phyloP scores from a whole-genome alignment of 106 monocot genomes.

The Phalaenopsis equestris region DNA sequence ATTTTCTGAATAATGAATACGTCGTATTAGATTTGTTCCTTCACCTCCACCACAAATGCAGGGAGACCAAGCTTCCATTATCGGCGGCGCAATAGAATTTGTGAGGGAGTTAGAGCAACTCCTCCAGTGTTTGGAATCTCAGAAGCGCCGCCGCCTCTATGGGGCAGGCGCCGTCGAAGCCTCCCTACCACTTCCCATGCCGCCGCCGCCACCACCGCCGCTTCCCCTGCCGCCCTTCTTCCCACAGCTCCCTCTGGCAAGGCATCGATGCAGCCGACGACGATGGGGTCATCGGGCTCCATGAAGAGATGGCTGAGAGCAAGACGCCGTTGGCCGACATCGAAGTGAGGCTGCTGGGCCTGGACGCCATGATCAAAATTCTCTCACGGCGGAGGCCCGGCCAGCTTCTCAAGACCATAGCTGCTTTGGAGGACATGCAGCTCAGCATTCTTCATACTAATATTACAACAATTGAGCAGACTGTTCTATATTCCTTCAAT shows the following conservation, averaged over 20 bases:
- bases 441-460: conserved; percentile 67
- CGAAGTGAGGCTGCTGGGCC: conserved; percentile 59
- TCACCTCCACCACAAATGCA: conserved; percentile 4
- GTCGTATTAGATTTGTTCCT: too few relatives aligned
- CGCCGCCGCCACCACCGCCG: conserved; percentile 9
- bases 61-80: conserved; percentile 95
- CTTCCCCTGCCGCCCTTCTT: conserved; percentile 10
- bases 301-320: conserved; percentile 66
- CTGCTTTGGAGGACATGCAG: conserved; percentile 81
- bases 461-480: conserved; percentile 86
- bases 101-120: conserved; percentile 86
- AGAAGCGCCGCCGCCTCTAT: conserved; percentile 53
- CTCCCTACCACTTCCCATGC: conserved; percentile 12
- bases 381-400: conserved; percentile 48
- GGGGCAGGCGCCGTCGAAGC: conserved; percentile 7
- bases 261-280: conserved; percentile 14
- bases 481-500: conserved; percentile 90
- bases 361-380: conserved; percentile 74
- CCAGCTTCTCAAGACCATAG: conserved; percentile 60
- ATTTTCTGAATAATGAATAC: too few relatives aligned
- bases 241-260: conserved; percentile 10
- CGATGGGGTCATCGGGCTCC: background rate
- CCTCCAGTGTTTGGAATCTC: conserved; percentile 82
- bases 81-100: conserved; percentile 87
- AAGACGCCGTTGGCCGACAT: conserved; percentile 67